Evolutionary conservation across 805 yeast species (phyloP), one percentile per base, ranked within the genome.

Genomic region (Tetrapisispora pingtungensis): DNA sequence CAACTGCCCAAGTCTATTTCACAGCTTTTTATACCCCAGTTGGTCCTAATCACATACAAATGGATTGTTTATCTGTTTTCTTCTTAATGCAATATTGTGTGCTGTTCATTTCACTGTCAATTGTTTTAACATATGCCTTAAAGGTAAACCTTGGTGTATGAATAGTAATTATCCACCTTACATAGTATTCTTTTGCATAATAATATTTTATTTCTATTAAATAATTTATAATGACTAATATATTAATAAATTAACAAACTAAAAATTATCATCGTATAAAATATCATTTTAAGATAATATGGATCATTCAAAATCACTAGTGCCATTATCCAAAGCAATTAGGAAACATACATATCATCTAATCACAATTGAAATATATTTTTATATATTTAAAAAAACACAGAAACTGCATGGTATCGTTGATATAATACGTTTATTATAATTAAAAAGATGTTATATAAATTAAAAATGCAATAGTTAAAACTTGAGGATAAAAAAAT

Each of bases 11-110:
- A 56, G 81, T 90, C 14, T 90, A 88, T 62, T 73, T 89, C 51
- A 89, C 97, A 2, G 90, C 96, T 2, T 80, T 86, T 57, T 85
- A 81, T 62, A 80, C 89, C 1, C 94, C 93, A 15, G 77, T 82
- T 7, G 71, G 67, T 4, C 71, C 70, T 3, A 65, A 66, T 1
- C 72, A 68, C 36, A 20, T 53, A 4, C 89, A 86, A 61, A 78
- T 87, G 78, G 94, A 88, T 56, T 81, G 90, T 56, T 68, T 88
- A 45, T 88, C 95, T 0, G 70, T 84, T 10, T 70, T 74, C 22
- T 73, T 85, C 49, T 74, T 87, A 45, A 71, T 72, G 40, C 89
- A 84, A 56, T 87, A 88, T 54, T 54, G 74, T 2, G 57, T 78
- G 8, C 64, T 87, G 44, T 77, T 78, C 42, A 61, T 87, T 20